Conservation (phyloP, 768 basidiomycete species). For the Kwoniella heveanensis region DNA sequence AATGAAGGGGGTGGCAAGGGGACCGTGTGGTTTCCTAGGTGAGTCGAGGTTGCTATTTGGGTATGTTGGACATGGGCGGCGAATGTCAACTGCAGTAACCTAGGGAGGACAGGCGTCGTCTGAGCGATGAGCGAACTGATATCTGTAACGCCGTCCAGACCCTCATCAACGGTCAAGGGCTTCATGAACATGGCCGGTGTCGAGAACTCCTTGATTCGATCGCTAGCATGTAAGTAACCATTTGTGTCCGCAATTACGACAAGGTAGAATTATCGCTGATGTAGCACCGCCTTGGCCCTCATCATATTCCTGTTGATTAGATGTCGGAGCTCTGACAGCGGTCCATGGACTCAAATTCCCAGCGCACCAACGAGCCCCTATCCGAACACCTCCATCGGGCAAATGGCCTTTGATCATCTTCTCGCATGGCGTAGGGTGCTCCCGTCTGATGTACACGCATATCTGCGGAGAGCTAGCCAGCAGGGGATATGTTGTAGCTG, state of each 20-base stretch:
- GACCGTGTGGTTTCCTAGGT: slow-evolving; percentile 26
- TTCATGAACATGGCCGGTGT: slow-evolving; percentile 27
- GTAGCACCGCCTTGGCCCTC: no score
- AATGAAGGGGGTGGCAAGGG: slow-evolving; percentile 5
- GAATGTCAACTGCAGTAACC: no score
- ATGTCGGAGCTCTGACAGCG: slow-evolving; percentile 21
- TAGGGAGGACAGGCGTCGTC: no score
- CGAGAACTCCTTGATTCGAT: slow-evolving; percentile 9
- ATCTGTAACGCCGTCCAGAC: neutral
- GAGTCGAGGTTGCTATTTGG: neutral
- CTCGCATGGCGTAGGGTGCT: slow-evolving; percentile 78
- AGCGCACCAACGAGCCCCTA: slow-evolving; percentile 21
- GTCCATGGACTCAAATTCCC: slow-evolving; percentile 30
- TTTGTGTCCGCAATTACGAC: no score
- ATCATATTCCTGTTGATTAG: no score
- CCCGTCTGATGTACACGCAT: slow-evolving; percentile 69
- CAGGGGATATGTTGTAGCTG: slow-evolving; percentile 74
- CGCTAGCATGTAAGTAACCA: slow-evolving; percentile 20
- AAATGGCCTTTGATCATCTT: slow-evolving; percentile 69
- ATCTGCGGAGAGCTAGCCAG: slow-evolving; percentile 72
- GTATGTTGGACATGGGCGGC: no score
- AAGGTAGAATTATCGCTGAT: no score
- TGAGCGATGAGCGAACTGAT: no score
- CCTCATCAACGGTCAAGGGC: slow-evolving; percentile 20
- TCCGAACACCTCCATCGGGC: slow-evolving; percentile 11